phyloP scores from a whole-genome alignment of 75 land plant species.

The Picea sitchensis region DNA sequence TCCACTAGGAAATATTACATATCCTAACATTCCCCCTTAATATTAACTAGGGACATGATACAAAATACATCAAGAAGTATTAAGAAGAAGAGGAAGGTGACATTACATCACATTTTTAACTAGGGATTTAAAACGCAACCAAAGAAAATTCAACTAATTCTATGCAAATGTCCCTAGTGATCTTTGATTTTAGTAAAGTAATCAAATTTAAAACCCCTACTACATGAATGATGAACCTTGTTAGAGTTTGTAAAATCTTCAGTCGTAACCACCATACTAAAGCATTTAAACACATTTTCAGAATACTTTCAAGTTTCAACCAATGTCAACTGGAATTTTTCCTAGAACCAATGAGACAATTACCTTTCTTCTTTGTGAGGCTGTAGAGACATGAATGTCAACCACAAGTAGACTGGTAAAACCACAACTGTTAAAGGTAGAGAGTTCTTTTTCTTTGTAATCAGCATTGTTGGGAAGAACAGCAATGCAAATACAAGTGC shows the following conservation, averaged over 20 bases:
- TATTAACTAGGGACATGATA: no score
- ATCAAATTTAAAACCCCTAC: no score
- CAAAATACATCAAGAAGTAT: no score
- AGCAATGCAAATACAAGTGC: conserved; percentile 77
- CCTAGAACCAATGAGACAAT: conserved; percentile 1
- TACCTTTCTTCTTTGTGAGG: conserved; percentile 99
- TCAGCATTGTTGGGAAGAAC: conserved; percentile 44
- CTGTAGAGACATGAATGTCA: conserved; percentile 96
- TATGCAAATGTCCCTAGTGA: not conserved
- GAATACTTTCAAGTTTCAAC: not conserved
- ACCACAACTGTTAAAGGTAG: conserved; percentile 60
- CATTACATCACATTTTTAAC: no score
- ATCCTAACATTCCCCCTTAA: no score
- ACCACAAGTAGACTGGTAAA: conserved; percentile 87
- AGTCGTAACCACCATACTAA: not conserved
- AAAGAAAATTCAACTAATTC: not conserved
- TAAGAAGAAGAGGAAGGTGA: no score
- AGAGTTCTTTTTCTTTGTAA: conserved; percentile 41
- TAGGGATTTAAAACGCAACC: no score
- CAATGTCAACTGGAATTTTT: conserved; percentile 4
- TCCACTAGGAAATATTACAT: no score
- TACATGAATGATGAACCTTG: not conserved
- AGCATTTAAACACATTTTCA: not conserved
- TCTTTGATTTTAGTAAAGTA: not conserved
- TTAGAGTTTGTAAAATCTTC: not conserved